Evolutionary conservation across 2,329 filamentous ascomycete genomes (phyloP), one percentile per base, ranked within the genome.

Genomic region (Zelopaecilomyces penicillatus): DNA sequence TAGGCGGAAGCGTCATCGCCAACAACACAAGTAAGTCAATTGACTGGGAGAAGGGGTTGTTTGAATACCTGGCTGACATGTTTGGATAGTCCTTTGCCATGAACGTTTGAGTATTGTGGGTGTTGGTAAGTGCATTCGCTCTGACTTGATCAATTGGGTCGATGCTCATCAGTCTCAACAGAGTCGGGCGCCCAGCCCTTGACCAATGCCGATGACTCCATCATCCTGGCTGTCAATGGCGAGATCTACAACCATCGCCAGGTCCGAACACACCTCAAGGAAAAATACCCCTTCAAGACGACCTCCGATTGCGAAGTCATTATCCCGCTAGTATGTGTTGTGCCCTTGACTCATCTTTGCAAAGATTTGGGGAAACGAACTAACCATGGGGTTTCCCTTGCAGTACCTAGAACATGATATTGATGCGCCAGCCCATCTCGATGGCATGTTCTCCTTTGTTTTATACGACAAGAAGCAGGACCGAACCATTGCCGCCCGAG

Each of bases 191-290:
- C 93, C 42, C 93, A 98, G 71, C 93, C 93, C 52, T 76, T 98
- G 54, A 85, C 91, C 74, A 97, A 89, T 74, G 82, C 88, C 55
- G 91, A 97, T 65, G 84, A 82, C 54, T 84, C 76, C 58, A 83
- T 98, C 59, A 83, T 91, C 52, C 81, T 98, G 50, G 91, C 93
- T 53, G 93, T 97, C 80, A 98, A 98, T 69, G 93, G 93, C 69
- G 93, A 98, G 67, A 98, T 98, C 65, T 98, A 98, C 78, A 98
- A 98, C 82, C 93, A 98, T 73, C 86, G 91, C 64, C 80, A 95
- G 60, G 76, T 98, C 61, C 85, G 93, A 64, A 97, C 96, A 72
- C 74, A 75, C 57, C 74, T 96, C 58, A 87, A 87, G 70, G 80
- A 74, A 49, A 78, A 82, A 33, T 96, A 96, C 69, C 83, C 90